Evolutionary conservation across 2,329 filamentous ascomycete species (phyloP), one percentile per base, ranked within the genome.

Genomic region (Dryadomyces quercivorus): DNA sequence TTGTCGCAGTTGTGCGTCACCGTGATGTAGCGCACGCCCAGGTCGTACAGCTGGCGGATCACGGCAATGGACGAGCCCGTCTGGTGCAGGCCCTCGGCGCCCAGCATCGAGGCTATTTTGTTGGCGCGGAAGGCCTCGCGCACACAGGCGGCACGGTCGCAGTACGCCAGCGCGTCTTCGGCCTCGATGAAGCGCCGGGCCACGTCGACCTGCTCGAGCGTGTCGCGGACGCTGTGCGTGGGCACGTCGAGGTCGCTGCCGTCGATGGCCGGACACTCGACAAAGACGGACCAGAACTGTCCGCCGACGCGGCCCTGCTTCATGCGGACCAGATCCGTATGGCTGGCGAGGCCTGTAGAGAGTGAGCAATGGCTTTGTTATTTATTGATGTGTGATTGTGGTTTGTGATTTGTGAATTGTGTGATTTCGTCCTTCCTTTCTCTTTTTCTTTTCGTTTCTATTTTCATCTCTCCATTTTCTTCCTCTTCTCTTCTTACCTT

Each of bases 31-130:
- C 68, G 63, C 8, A 47, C 47, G 15, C 69, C 70, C 2, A 72
- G 61, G 21, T 64, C 54, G 53, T 66, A 65, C 56, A 66, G 63
- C 53, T 67, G 65, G 7, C 69, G 63, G 21, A 71, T 64, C 16
- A 62, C 63, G 1, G 64, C 65, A 26, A 68, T 64, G 49, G 61
- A 64, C 8, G 64, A 63, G 1, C 67, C 69, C 1, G 67, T 60
- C 58, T 68, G 66, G 54, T 70, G 69, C 5, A 60, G 56, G 16
- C 67, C 69, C 58, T 71, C 69, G 13, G 69, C 65, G 0, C 69
- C 69, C 47, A 70, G 63, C 59, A 69, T 68, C 50, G 64, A 67
- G 1, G 68, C 63, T 7, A 71, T 67, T 9, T 60, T 63, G 1
- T 67, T 67, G 1, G 55, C 44, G 20, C 61, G 59, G 55, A 70